Conservation (phyloP, 2,329 filamentous ascomycete species). For the Ophiostoma montium region DNA sequence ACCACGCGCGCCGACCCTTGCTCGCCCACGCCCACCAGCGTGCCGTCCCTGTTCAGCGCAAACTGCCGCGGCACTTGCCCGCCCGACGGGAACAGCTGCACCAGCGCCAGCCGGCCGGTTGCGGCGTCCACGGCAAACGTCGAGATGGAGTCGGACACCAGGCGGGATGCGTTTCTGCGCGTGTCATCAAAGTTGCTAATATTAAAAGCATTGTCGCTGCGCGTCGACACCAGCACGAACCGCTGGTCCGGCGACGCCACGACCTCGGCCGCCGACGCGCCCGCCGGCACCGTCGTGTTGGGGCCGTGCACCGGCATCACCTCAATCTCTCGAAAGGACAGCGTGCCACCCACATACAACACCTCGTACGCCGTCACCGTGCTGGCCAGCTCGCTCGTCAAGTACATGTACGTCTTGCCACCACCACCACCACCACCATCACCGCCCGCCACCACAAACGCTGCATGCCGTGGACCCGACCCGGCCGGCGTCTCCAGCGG, state of each 20-base stretch:
- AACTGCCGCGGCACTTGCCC: constrained; percentile 55
- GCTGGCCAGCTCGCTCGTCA: constrained; percentile 47
- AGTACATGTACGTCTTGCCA: constrained; percentile 41
- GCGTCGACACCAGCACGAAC: constrained; percentile 54
- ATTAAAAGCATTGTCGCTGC: constrained; percentile 42
- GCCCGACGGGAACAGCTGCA: constrained; percentile 47
- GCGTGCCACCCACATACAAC: constrained; percentile 27
- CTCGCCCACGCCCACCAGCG: constrained; percentile 50
- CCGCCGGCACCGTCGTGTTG: constrained; percentile 24
- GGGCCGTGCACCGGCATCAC: constrained; percentile 33
- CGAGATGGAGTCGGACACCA: constrained; percentile 50
- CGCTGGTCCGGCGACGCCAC: constrained; percentile 41
- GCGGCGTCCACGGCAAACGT: constrained; percentile 40
- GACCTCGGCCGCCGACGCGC: constrained; percentile 40
- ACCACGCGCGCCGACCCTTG: constrained; percentile 47
- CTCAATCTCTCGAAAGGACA: constrained; percentile 34
- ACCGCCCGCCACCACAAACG: constrained; percentile 35
- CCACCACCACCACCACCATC: too few species aligned
- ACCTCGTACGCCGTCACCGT: constrained; percentile 43
- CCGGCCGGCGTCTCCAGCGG: constrained; percentile 33
- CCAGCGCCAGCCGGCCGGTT: constrained; percentile 40
- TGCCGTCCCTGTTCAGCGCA: constrained; percentile 48
- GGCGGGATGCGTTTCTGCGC: constrained; percentile 26
- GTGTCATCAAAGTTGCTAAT: constrained; percentile 34
- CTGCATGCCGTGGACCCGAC: constrained; percentile 49